phyloP scores from a whole-genome alignment of 192 early-diverging fungal species.

The Chytriomyces confervae region DNA sequence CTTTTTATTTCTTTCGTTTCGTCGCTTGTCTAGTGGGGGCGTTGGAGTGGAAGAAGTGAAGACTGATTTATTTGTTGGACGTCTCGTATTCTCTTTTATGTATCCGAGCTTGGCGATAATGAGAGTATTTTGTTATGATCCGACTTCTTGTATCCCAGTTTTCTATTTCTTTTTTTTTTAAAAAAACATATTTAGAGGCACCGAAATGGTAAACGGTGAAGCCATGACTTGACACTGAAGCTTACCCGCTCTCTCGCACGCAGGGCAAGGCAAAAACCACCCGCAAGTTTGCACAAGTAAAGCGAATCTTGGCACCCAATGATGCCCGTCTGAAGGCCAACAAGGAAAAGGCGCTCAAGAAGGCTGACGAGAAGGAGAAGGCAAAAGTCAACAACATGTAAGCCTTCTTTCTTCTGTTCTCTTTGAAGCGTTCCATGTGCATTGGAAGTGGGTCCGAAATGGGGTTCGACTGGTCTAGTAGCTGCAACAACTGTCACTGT shows the following conservation, averaged over 20 bases:
- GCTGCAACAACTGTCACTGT: not conserved
- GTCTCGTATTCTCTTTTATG: no score
- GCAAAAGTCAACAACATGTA: conserved; percentile 77
- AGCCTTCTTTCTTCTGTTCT: conserved; percentile 36
- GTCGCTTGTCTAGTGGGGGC: no score
- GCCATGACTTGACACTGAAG: not conserved
- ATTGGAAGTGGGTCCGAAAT: no score
- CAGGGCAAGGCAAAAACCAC: conserved; percentile 83
- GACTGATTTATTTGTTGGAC: no score
- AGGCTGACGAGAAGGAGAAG: conserved; percentile 73
- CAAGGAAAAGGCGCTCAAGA: conserved; percentile 70
- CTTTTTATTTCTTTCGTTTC: no score
- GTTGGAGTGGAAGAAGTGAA: no score
- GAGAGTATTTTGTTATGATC: no score
- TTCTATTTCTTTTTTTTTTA: no score
- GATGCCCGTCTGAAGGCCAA: conserved; percentile 78
- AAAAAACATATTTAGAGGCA: no score
- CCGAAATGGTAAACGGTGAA: no score
- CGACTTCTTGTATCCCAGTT: no score
- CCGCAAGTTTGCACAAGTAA: conserved; percentile 93
- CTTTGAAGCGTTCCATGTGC: not conserved
- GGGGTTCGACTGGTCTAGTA: not conserved
- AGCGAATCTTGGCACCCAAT: conserved; percentile 89
- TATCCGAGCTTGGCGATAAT: no score
- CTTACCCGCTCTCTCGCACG: not conserved